Conservation (phyloP, 352 stramenopile species). For the Phytophthora citrophthora region DNA sequence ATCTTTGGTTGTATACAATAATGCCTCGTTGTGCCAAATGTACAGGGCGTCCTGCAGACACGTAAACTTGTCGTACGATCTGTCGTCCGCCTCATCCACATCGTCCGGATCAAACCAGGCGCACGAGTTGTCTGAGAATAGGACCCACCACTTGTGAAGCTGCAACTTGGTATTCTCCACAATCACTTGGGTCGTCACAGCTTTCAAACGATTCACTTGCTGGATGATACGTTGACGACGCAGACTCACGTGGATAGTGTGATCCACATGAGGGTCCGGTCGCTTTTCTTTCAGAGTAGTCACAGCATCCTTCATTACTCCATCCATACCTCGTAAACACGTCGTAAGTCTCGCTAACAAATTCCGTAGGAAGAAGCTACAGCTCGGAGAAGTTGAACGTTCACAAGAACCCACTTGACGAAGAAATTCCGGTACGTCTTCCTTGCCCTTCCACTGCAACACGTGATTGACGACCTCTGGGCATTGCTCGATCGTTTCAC, state of each 20-base stretch:
- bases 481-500: slow-evolving; percentile 80
- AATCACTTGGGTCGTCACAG: slow-evolving; percentile 47
- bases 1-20: slow-evolving; percentile 72
- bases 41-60: slow-evolving; percentile 79
- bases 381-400: slow-evolving; percentile 8
- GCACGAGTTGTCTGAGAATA: slow-evolving; percentile 71
- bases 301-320: slow-evolving; percentile 27
- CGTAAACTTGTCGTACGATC: slow-evolving; percentile 85
- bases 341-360: slow-evolving; percentile 34
- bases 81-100: slow-evolving; percentile 46
- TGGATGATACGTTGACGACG: slow-evolving; percentile 36
- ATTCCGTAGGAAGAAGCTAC: slow-evolving; percentile 39
- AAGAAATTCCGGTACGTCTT: slow-evolving; percentile 61
- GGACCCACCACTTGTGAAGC: slow-evolving; percentile 76
- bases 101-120: slow-evolving; percentile 68
- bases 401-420: slow-evolving; percentile 36
- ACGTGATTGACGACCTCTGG: slow-evolving; percentile 83
- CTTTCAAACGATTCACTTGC: slow-evolving; percentile 71
- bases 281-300: slow-evolving; percentile 27
- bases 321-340: slow-evolving; percentile 34
- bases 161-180: slow-evolving; percentile 72
- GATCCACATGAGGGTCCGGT: slow-evolving; percentile 10
- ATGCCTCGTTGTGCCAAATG: slow-evolving; percentile 69
- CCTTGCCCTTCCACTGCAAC: slow-evolving; percentile 74
- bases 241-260: slow-evolving; percentile 9